A percentile compares a stretch with the other conserved stretches of the same genome.
Conservation (phyloP, 2,329 filamentous ascomycete species). For the Xylaria multiplex region DNA sequence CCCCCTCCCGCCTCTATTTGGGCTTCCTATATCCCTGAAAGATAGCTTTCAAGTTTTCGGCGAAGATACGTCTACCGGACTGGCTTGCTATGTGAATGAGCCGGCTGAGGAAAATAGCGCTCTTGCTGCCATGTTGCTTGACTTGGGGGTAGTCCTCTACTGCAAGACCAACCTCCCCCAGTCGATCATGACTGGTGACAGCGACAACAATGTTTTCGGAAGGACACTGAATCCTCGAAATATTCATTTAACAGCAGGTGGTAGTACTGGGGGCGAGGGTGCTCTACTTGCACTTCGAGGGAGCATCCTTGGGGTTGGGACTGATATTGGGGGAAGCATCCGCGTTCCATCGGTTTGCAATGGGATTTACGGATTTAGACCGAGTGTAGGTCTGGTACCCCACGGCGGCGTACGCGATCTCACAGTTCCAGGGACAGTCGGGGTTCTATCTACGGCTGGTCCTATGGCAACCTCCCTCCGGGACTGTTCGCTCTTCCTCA, state of each 20-base stretch:
- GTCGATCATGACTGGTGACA: slow-evolving; percentile 59
- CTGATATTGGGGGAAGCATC: slow-evolving; percentile 46
- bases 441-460: slow-evolving; percentile 58
- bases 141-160: slow-evolving; percentile 59
- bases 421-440: slow-evolving; percentile 63
- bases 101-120: slow-evolving; percentile 40
- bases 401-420: slow-evolving; percentile 56
- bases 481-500: slow-evolving; percentile 45
- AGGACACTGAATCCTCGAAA: slow-evolving; percentile 54
- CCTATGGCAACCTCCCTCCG: slow-evolving; percentile 56
- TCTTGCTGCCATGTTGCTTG: slow-evolving; percentile 56
- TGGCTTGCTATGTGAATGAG: slow-evolving; percentile 34
- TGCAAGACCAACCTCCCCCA: slow-evolving; percentile 66
- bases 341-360: slow-evolving; percentile 48
- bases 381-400: slow-evolving; percentile 44
- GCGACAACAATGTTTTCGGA: slow-evolving; percentile 55
- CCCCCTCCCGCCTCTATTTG: slow-evolving; percentile 65
- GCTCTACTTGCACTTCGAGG: slow-evolving; percentile 39
- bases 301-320: slow-evolving; percentile 38
- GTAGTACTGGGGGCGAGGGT: slow-evolving; percentile 50
- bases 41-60: slow-evolving; percentile 44
- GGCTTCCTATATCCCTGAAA: slow-evolving; percentile 65
- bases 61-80: slow-evolving; percentile 38
- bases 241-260: slow-evolving; percentile 48
- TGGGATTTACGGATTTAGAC: slow-evolving; percentile 49